Conservation (phyloP, 441 rosid species). For the Populus trichocarpa region DNA sequence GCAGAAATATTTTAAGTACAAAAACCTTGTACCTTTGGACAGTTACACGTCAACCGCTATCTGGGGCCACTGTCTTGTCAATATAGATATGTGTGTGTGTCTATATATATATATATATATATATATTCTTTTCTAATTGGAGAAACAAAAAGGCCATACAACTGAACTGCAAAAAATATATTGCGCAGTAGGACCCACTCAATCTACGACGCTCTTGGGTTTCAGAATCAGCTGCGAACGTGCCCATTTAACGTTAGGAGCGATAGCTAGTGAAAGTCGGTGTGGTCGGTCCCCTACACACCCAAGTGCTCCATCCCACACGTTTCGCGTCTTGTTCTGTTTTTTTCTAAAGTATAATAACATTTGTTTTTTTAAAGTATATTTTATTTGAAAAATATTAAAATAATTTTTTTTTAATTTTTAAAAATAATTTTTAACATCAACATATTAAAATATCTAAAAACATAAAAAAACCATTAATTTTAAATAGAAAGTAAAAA, state of each 20-base stretch:
- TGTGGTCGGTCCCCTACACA: too few relatives aligned
- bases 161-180: not conserved
- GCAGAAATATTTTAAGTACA: not conserved
- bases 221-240: not conserved
- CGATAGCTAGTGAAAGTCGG: not conserved
- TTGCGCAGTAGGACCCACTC: not conserved
- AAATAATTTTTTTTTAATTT: too few relatives aligned
- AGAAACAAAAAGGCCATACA: not conserved
- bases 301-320: too few relatives aligned
- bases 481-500: too few relatives aligned
- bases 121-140: not conserved
- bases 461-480: too few relatives aligned
- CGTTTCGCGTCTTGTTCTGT: too few relatives aligned
- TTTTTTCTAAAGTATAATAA: too few relatives aligned
- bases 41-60: not conserved
- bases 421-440: too few relatives aligned
- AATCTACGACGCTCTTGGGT: not conserved
- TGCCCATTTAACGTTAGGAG: not conserved
- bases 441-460: too few relatives aligned
- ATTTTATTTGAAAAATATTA: too few relatives aligned
- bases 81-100: too few relatives aligned
- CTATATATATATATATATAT: not conserved
- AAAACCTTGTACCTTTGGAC: not conserved
- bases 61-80: not conserved
- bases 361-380: too few relatives aligned